Conservation (phyloP, 805 yeast species). For the Clavispora vitiphila region DNA sequence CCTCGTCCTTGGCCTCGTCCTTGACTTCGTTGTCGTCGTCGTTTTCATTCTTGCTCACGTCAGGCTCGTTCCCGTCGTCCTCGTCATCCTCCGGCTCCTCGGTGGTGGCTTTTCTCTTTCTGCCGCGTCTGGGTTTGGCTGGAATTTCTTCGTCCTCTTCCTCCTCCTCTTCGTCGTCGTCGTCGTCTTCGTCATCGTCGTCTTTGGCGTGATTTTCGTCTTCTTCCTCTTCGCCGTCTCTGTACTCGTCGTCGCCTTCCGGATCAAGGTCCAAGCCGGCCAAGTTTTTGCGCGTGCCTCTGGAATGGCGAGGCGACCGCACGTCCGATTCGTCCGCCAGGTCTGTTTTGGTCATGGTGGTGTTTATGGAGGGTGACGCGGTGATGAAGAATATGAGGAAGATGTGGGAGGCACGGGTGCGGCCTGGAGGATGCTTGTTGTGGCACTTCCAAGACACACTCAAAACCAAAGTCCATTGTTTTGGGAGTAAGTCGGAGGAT, state of each 20-base stretch:
- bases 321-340: conserved; percentile 9
- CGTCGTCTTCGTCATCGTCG: conserved; percentile 10
- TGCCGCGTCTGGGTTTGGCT: conserved; percentile 4
- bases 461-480: too few relatives aligned
- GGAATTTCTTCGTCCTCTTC: conserved; percentile 10
- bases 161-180: conserved; percentile 14
- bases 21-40: conserved; percentile 3
- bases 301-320: conserved; percentile 13
- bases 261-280: conserved; percentile 18
- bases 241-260: conserved; percentile 14
- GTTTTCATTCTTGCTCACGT: conserved; percentile 1
- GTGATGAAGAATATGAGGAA: not conserved
- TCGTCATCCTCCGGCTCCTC: conserved; percentile 14
- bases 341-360: conserved; percentile 2
- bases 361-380: not conserved
- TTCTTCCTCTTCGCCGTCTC: conserved; percentile 13
- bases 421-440: too few relatives aligned
- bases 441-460: too few relatives aligned
- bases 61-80: not conserved
- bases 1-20: conserved; percentile 2
- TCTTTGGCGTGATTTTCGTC: conserved; percentile 15
- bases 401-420: not conserved
- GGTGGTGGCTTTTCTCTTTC: conserved; percentile 13
- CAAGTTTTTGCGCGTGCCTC: conserved; percentile 10
- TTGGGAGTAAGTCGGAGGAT: too few relatives aligned